Percentiles rank a stretch among this genome's conserved stretches.
These are phyloP conservation scores for Boletellus dicymbophilus DNA, from an alignment of 1,284 basidiomycete genomes.

Conservation along the genomic window DNA sequence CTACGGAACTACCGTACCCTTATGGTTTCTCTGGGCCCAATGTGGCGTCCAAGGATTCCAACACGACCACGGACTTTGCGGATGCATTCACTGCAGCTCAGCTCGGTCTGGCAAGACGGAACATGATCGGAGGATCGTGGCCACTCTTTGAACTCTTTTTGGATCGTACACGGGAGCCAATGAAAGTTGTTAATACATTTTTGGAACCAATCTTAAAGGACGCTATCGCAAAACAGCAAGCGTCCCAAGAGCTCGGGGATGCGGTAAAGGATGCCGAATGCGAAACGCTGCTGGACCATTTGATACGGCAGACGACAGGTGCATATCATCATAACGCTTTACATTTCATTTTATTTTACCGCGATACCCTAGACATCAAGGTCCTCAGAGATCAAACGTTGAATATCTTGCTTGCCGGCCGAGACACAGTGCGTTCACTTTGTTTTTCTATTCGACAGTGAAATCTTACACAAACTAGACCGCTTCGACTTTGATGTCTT, in stretches of 20 bases:
- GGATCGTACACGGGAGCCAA: conserved; percentile 35
- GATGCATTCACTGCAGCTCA: conserved; percentile 37
- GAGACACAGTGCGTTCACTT: conserved; percentile 39
- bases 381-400: conserved; percentile 41
- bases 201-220: conserved; percentile 36
- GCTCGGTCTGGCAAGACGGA: conserved; percentile 30
- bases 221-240: conserved; percentile 32
- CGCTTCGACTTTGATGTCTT: conserved; percentile 51
- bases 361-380: conserved; percentile 31
- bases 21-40: conserved; percentile 11
- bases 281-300: conserved; percentile 50
- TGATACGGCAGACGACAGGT: conserved; percentile 53
- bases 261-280: conserved; percentile 31
- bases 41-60: conserved; percentile 1
- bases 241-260: conserved; percentile 19
- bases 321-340: conserved; percentile 3
- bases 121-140: conserved; percentile 38
- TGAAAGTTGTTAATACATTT: conserved; percentile 41
- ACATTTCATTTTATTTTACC: conserved; percentile 35
- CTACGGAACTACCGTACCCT: conserved; percentile 32
- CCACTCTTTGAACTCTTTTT: conserved; percentile 39
- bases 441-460: conserved; percentile 7
- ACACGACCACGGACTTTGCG: conserved; percentile 34
- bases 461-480: conserved; percentile 38
- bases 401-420: conserved; percentile 45